Evolutionary conservation across 768 basidiomycete genomes (phyloP), one percentile per base, ranked within the genome.

Genomic region (Lentinula detonsa): DNA sequence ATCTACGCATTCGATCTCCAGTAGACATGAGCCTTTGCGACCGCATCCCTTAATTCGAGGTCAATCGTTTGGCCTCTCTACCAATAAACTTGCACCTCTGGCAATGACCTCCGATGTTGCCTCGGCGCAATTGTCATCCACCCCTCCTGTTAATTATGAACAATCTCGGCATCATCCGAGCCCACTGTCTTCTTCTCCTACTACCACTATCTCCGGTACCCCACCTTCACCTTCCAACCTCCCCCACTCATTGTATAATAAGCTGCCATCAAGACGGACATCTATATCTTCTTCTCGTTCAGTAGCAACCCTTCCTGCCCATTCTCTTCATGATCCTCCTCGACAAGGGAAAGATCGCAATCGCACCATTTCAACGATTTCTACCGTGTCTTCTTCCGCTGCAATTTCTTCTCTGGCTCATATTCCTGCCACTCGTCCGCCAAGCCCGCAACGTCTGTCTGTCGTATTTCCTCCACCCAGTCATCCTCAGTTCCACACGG

Each of bases 31-130:
- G 52, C 50, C 64, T n/a, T 74, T 88, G 54, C 86, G 87, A 15
- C 88, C 88, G 0, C 90, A 91, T 68, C 90, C 89, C 6, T 78
- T 91, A 56, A 90, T 91, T 64, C 85, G 90, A 59, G 88, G 88
- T 8, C 80, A 85, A 63, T 89, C 89, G 0, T 84, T 81, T 61
- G 84, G 86, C 5, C 78, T 79, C 62, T 71, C 76, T 78, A 3
- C 72, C 75, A 70, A 66, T 73, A 70, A 64, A 46, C 75, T 87
- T 13, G 76, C 82, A 8, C 87, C 89, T 39, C 76, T 90, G n/a
- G 77, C 79, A 8, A 77, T 79, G n/a, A 62, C 54, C 28, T 55
- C 62, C 11, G 58, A 60, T 54, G 42, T 60, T 34, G 15, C 61
- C 28, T 48, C 53, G 8, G 60, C 78, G 0, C 72, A 79, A 54